Conservation (phyloP, 805 yeast species). For the Kodamaea jinghongensis region DNA sequence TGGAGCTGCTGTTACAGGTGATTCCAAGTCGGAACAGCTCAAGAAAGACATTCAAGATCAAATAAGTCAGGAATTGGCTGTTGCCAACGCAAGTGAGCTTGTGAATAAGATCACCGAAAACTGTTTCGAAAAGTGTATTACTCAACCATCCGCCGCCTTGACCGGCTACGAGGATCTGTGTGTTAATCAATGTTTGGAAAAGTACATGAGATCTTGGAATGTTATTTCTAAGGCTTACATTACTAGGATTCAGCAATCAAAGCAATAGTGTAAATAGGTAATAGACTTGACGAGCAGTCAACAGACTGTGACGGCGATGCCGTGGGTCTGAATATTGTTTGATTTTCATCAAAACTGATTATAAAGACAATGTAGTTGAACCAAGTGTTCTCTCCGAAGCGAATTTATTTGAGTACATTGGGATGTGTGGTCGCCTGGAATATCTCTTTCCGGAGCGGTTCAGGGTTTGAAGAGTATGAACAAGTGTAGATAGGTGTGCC, state of each 20-base stretch:
- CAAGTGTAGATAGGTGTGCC: no score
- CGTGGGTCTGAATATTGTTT: no score
- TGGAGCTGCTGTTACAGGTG: conserved; percentile 6
- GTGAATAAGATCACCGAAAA: conserved; percentile 82
- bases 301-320: no score
- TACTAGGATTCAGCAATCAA: conserved; percentile 62
- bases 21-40: conserved; percentile 37
- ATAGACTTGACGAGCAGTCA: no score
- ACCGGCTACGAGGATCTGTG: conserved; percentile 59
- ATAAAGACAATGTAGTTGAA: no score
- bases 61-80: conserved; percentile 78
- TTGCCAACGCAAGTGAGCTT: conserved; percentile 86
- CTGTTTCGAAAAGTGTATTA: conserved; percentile 79
- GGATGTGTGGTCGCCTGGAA: no score
- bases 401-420: no score
- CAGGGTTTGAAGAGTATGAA: no score
- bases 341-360: no score
- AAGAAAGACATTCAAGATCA: conserved; percentile 66
- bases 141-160: conserved; percentile 53
- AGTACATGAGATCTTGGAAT: conserved; percentile 92
- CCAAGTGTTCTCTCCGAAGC: no score
- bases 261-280: conserved; percentile 1
- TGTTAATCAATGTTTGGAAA: conserved; percentile 74
- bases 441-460: no score
- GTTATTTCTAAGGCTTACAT: conserved; percentile 75